Evolutionary conservation across 495 filamentous ascomycete genomes (phyloP), one percentile per base, ranked within the genome.

Genomic region (Daldinia grandis): DNA sequence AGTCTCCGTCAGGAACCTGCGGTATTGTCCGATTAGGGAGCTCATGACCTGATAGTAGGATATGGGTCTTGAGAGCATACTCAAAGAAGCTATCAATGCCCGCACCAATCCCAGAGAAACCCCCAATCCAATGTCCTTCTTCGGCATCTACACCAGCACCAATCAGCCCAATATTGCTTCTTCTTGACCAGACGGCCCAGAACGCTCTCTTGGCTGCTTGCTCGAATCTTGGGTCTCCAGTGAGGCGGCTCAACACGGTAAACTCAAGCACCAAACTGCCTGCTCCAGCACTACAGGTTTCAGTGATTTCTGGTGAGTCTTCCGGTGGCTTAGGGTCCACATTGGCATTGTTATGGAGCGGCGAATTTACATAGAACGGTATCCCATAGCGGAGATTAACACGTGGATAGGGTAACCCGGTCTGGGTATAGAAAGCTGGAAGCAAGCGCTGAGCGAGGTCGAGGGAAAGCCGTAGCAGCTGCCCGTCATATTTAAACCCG

Each of bases 11-110:
- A 15, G 70, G 74, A 24, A 51, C 51, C 5, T 76, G 73, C 27
- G 74, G 69, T n/a, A 71, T 72, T 3, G 83, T 85, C 25, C 77
- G 78, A 56, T 86, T 87, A 1, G 85, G 86, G n/a, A 82, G 69
- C 15, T 87, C 83, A 53, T 85, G 82, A 5, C 92, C 89, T 2
- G 95, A 97, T 17, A 98, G 87, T 8, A 99, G 80, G 67, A 99
- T 91, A 70, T 96, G 89, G 2, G 94, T 91, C 76, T 99, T 99
- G 76, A 97, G 86, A 1, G 95, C 95, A 76, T 99, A 99, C 81
- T 99, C 95, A 73, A 95, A 98, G 80, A 98, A 99, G 80, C 94
- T 97, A 78, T 98, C 95, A 69, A 96, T 91, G 17, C 95, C 96
- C 1, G 95, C 95, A 38, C 95, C 95, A 73, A 99, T 95, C 15